Evolutionary conservation across 1,284 basidiomycete species (phyloP).

Genomic region (Sporisorium sorghi): DNA sequence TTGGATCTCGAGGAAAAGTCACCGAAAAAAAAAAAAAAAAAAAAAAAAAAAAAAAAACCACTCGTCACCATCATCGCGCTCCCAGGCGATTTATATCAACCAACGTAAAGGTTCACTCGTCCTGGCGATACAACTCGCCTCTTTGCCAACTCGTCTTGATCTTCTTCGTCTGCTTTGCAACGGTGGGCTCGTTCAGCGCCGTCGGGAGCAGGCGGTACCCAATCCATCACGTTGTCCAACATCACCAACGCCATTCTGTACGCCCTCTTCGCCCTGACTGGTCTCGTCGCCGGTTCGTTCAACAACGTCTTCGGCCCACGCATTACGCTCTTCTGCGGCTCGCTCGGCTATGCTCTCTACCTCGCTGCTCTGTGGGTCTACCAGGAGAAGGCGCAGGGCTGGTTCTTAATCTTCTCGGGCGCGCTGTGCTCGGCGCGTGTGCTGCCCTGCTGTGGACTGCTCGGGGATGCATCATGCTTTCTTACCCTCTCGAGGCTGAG

Average conservation of each 20-base stretch:
- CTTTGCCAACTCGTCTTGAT: constrained; percentile 37
- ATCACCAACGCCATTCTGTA: constrained; percentile 49
- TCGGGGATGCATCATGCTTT: constrained; percentile 84
- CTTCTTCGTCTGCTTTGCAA: constrained; percentile 35
- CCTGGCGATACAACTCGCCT: constrained; percentile 41
- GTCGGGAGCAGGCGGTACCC: constrained; percentile 33
- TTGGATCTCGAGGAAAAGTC: no score
- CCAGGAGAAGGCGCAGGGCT: constrained; percentile 66
- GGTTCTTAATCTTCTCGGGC: constrained; percentile 76
- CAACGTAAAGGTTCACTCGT: constrained; percentile 35
- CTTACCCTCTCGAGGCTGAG: constrained; percentile 78
- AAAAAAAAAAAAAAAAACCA: no score
- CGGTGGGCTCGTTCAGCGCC: constrained; percentile 23
- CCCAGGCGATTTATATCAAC: background rate
- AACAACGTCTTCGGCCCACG: constrained; percentile 76
- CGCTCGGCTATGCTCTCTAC: constrained; percentile 73
- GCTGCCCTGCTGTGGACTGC: constrained; percentile 76
- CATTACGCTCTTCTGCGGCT: constrained; percentile 79
- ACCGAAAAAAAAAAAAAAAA: no score
- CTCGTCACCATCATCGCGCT: background rate
- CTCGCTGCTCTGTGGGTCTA: constrained; percentile 76
- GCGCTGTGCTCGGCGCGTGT: constrained; percentile 83
- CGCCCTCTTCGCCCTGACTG: constrained; percentile 57
- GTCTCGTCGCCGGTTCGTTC: constrained; percentile 76
- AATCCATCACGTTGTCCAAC: constrained; percentile 39